Evolutionary conservation across 2,329 filamentous ascomycete genomes (phyloP), one percentile per base, ranked within the genome.

Genomic region (Aschersonia sp.): DNA sequence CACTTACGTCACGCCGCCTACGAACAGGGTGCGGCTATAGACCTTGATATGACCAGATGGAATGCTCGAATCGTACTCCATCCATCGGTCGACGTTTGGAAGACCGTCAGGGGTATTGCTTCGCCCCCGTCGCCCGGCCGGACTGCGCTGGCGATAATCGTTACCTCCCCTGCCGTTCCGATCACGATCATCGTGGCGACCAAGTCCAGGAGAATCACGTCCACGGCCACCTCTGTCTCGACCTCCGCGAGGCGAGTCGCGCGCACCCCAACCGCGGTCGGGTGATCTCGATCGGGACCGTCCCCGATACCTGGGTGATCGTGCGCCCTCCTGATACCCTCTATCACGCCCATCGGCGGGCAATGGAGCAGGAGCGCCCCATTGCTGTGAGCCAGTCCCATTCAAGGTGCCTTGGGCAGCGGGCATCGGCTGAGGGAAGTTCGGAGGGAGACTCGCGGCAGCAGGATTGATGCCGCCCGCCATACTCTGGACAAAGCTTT

Each of bases 21-120:
- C 89, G 62, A 98, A 98, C 10, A 98, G 76, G 11, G 92, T 98
- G 58, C 92, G 81, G 66, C 90, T 97, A 50, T 94, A 72, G 31
- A 98, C 92, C 73, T 89, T 92, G 67, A 98, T 96, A 57, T 78
- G 76, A 51, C 85, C 84, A 52, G 76, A 71, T 4, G 85, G 82
- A 51, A 98, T 72, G 6, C 67, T 78, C 47, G 75, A 70, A 63
- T 98, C 92, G 66, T 78, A 85, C 45, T 89, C 83, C 50, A 96
- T 72, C 73, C 81, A 87, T 66, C 94, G 95, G 44, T 64, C 58
- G 31, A 58, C 48, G 11, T 59, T 54, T 30, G 62, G 60, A 42
- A 62, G 56, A 42, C 61, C 61, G 45, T 68, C 60, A 50, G 78
- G 77, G 52, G 71, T 76, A 49, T 80, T 73, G 58, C 83, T 82